Conservation (phyloP, 2,329 filamentous ascomycete genomes). For the Exophiala xenobiotica region DNA sequence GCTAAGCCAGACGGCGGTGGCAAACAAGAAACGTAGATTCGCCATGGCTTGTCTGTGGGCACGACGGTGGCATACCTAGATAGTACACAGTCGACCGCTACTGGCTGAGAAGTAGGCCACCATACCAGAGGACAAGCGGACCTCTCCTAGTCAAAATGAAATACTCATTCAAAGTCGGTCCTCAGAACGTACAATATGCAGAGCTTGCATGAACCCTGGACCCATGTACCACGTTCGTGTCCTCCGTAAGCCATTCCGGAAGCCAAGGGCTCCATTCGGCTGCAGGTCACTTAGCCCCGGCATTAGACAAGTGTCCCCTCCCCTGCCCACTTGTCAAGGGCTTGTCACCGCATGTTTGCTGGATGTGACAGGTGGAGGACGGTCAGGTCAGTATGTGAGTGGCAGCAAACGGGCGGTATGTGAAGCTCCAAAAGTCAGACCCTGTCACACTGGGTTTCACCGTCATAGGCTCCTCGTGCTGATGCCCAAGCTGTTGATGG, state of each 20-base stretch:
- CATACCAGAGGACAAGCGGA: constrained; percentile 17
- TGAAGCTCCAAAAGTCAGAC: constrained; percentile 4
- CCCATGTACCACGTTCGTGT: not conserved
- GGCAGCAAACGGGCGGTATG: constrained; percentile 22
- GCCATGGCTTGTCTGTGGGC: constrained; percentile 10
- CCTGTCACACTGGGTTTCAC: constrained; percentile 4
- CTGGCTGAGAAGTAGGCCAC: constrained; percentile 6
- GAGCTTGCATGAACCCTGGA: not conserved
- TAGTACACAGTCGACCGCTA: constrained; percentile 6
- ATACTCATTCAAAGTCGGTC: constrained; percentile 12
- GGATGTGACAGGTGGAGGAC: constrained; percentile 22
- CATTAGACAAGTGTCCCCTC: not conserved
- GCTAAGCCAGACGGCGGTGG: constrained; percentile 11
- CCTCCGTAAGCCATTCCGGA: not conserved
- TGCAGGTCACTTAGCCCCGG: not conserved
- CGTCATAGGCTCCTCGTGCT: constrained; percentile 11
- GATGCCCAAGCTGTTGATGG: constrained; percentile 5
- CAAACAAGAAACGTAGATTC: not conserved
- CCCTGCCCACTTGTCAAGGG: not conserved
- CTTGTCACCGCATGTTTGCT: constrained; percentile 23
- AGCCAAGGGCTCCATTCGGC: not conserved
- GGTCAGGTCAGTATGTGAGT: constrained; percentile 6
- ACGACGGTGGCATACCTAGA: constrained; percentile 3
- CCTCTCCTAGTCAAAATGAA: constrained; percentile 19
- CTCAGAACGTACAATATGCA: not conserved